Base-by-base conservation (phyloP, 2,329 filamentous ascomycete genomes). In the Byssothecium circinans region DNA sequence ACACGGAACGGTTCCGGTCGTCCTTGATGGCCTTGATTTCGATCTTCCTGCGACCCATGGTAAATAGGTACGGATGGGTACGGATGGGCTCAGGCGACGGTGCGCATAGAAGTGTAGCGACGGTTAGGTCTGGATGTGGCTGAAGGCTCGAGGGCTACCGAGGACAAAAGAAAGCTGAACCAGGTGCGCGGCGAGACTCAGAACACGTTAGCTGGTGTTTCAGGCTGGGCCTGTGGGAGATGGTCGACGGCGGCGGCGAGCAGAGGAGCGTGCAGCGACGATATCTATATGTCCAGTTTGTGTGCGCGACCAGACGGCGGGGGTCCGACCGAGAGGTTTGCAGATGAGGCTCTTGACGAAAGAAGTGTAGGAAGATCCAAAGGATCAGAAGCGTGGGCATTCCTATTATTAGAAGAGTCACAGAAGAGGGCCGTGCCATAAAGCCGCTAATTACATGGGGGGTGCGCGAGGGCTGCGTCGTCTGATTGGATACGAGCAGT, bases 21-120 rank as follows among this genome's bases (percentile, higher is more conserved):
- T 96, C 91, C 76, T 96, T 96, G 81, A 97, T 97, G 62, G 92
- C 90, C 78, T 96, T 96, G 81, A 99, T 97, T 79, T 97, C 94
- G 71, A 99, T 99, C 84, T 99, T 99, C 82, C 94, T 86, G 74
- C 94, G 87, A 73, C 94, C 94, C 94, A 99, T 99, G 52, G 49
- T 68, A 57, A 43, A 53, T 41, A 50, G 34, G 41, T 35, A 41
- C 25, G 40, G 34, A 18, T 36, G 15, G 34, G 41, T 35, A 41
- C 25, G 40, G 34, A 18, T 36, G 15, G 23, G 34, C 17, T 18
- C 19, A 20, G 15, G 34, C 34, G 36, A 15, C 22, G 15, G 18
- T 39, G 45, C 30, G 39, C 41, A 48, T 41, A 42, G 45, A 35
- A 36, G 41, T 41, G 52, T 40, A 50, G 41, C 50, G 47, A 25